Base-by-base conservation (phyloP, 192 early-diverging fungal genomes). In the Entomortierella beljakovae region DNA sequence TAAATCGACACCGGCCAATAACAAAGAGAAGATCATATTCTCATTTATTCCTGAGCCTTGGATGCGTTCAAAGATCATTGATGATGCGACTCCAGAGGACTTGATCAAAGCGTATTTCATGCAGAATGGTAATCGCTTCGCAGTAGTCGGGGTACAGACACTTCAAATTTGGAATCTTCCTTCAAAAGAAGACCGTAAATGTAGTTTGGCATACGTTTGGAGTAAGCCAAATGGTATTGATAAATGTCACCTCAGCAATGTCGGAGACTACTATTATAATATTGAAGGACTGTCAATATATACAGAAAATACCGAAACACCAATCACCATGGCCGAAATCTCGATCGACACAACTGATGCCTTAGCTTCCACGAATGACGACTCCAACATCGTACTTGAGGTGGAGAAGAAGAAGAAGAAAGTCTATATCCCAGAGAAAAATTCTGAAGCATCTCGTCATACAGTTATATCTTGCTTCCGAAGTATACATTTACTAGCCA, bases 31-130 rank as follows among this genome's bases (percentile, higher is more conserved):
- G 3, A 33, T 57, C 23, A 46, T 77, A 2, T 77, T 68, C 28
- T 63, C 64, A 2, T 77, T 77, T n/a, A 53, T 77, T 25, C 74
- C 74, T 6, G 74, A 77, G 37, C 74, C 74, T 0, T 77, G 74
- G 74, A 55, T 69, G 65, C 74, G 66, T 11, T 35, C 29, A 25
- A 59, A 49, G 26, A 62, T 48, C 8, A 50, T 16, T 6, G 57
- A 66, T 3, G 53, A 61, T 6, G 50, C 49, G 0, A 37, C 51
- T 10, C 71, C 57, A 1, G 52, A 62, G 40, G 61, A 55, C 42
- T 18, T 76, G 16, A 16, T 66, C n/a, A 55, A 57, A 1, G 51
- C 64, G 1, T 76, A 57, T 25, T 68, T 76, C 53, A 28, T 68
- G 15, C 64, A 50, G 25, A 54, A 51, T n/a, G 40, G 52, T 6